phyloP scores from a whole-genome alignment of 805 yeast species.

The Metschnikowia chrysomelidarum region DNA sequence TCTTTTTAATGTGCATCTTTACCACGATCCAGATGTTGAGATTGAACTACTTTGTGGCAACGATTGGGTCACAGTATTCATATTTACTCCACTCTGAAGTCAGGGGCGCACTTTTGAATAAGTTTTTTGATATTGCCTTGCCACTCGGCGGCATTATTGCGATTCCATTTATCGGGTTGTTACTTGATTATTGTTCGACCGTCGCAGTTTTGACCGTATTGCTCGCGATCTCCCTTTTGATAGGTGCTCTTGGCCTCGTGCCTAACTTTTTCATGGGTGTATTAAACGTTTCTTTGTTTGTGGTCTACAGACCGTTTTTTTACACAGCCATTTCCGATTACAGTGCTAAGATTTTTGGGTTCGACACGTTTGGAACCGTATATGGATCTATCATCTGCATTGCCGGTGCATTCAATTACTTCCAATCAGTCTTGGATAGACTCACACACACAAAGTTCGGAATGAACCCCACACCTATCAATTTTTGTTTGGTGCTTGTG shows the following conservation, averaged over 20 bases:
- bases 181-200: slow-evolving; percentile 50
- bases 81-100: slow-evolving; percentile 41
- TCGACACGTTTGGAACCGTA: slow-evolving; percentile 58
- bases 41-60: slow-evolving; percentile 57
- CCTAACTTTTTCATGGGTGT: slow-evolving; percentile 42
- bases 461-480: slow-evolving; percentile 56
- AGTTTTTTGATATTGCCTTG: slow-evolving; percentile 50
- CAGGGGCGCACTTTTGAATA: slow-evolving; percentile 42
- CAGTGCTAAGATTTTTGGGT: slow-evolving; percentile 64
- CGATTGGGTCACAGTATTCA: slow-evolving; percentile 53
- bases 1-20: slow-evolving; percentile 46
- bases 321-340: slow-evolving; percentile 56
- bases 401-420: slow-evolving; percentile 50
- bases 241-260: slow-evolving; percentile 50
- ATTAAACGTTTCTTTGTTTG: slow-evolving; percentile 47
- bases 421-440: slow-evolving; percentile 46
- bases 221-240: slow-evolving; percentile 39
- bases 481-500: slow-evolving; percentile 35
- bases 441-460: slow-evolving; percentile 50
- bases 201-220: slow-evolving; percentile 41
- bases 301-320: slow-evolving; percentile 55
- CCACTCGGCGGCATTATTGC: slow-evolving; percentile 57
- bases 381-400: slow-evolving; percentile 56
- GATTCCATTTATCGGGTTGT: slow-evolving; percentile 52
- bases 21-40: slow-evolving; percentile 58